Base-by-base conservation (phyloP, 2,329 filamentous ascomycete species). In the Lachnellula hyalina region DNA sequence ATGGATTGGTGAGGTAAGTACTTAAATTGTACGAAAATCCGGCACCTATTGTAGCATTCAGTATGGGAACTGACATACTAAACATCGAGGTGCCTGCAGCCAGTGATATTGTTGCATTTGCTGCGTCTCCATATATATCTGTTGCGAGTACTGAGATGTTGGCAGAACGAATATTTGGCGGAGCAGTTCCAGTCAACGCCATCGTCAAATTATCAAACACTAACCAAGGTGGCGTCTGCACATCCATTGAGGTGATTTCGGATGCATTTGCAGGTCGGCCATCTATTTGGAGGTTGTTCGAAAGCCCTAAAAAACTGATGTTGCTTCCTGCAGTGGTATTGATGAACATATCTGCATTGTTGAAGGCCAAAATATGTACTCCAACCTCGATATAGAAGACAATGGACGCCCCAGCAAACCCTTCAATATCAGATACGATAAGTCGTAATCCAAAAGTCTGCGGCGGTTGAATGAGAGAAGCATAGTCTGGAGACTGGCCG, bases 391-490 rank as follows among this genome's bases (percentile, higher is more conserved):
- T 79, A 5, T 84, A 83, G 68, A 96, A 95, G 0, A 75, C 73
- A 51, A 87, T 67, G 1, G 80, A 79, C 9, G 80, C 77, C 1
- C 84, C 86, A 5, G 87, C 81, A 67, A 92, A 96, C 1, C 89
- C 90, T n/a, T 81, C 74, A 17, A 90, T 81, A 66, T 95, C 88
- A 0, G 88, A 93, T 1, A 89, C 90, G 49, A 94, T 82, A 6
- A 96, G 74, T 57, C 83, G 77, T 54, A 96, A 79, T 19, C 79
- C 78, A 64, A 91, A 94, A 0, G 75, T 79, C 65, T 95, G 86
- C 3, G 90, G 86, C 7, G 84, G 83, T 34, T 85, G 80, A 36
- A 83, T 72, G 9, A 86, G 74, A 28, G 82, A 83, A 55, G 81
- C 79, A 47, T 84, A 75, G 0, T 83, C 73, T 1, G 90, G 90